Percentiles rank a stretch among this genome's conserved stretches.
phyloP scores from a whole-genome alignment of 495 filamentous ascomycete species.

The Parathielavia appendiculata region DNA sequence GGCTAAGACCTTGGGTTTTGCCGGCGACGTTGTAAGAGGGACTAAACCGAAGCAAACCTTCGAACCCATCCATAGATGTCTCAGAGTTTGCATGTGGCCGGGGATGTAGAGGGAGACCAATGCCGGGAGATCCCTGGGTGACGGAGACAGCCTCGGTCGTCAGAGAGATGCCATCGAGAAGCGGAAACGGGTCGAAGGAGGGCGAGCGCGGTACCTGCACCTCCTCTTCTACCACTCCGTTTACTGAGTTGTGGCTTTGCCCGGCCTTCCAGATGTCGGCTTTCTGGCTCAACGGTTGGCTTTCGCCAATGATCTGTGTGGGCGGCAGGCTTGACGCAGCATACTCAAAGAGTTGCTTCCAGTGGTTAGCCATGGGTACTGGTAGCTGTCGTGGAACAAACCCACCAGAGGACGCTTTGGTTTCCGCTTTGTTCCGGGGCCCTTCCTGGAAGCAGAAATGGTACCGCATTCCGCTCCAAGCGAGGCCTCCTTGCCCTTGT shows the following conservation, averaged over 20 bases:
- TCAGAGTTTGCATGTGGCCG: not conserved
- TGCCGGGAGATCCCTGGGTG: not conserved
- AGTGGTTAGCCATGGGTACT: not conserved
- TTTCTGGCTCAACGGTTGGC: constrained; percentile 7
- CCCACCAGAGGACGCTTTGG: constrained; percentile 24
- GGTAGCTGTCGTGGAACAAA: not conserved
- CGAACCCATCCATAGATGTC: not conserved
- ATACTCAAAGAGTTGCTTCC: constrained; percentile 23
- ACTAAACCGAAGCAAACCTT: not conserved
- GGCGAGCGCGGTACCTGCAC: not conserved
- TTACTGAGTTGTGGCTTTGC: too few relatives aligned
- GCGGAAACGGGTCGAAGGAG: not conserved
- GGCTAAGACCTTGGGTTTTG: not conserved
- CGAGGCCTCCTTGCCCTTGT: not conserved
- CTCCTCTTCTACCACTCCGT: not conserved
- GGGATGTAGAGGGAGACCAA: not conserved
- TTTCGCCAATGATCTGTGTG: constrained; percentile 22
- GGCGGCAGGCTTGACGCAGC: constrained; percentile 17
- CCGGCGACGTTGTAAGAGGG: not conserved
- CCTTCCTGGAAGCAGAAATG: not conserved
- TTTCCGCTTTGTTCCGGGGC: constrained; percentile 14
- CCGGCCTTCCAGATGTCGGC: not conserved
- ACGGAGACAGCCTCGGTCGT: not conserved
- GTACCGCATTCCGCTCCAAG: not conserved
- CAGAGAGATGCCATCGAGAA: constrained; percentile 6